phyloP scores from a whole-genome alignment of 306 rosid genomes.

The Echinosophora koreensis region DNA sequence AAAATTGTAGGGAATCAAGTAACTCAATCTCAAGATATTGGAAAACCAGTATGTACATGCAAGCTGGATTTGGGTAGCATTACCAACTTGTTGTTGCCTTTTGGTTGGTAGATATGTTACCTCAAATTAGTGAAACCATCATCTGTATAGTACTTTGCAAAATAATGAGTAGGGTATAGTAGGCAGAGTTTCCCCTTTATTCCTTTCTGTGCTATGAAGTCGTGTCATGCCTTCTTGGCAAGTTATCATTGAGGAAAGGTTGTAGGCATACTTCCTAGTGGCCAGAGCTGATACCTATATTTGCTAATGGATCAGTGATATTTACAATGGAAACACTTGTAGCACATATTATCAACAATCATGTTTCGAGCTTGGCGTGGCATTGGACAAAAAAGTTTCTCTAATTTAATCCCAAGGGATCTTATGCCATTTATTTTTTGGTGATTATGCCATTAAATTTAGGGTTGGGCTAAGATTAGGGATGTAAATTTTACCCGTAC shows the following conservation, averaged over 20 bases:
- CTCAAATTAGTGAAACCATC: constrained; percentile 2
- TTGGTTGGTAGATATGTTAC: neutral
- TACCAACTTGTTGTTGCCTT: constrained; percentile 8
- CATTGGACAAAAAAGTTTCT: too few relatives aligned
- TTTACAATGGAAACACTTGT: neutral
- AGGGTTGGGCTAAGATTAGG: too few relatives aligned
- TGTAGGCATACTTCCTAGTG: neutral
- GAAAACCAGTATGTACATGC: neutral
- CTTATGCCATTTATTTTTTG: too few relatives aligned
- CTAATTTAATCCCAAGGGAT: too few relatives aligned
- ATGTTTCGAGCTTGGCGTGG: too few relatives aligned
- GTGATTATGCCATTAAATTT: too few relatives aligned
- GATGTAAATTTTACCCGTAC: too few relatives aligned
- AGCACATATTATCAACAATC: neutral
- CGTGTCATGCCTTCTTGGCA: constrained; percentile 17
- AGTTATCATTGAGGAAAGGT: neutral
- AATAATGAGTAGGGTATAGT: neutral
- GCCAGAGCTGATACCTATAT: neutral
- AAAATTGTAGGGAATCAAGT: constrained; percentile 1
- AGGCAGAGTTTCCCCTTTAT: neutral
- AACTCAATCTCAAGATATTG: neutral
- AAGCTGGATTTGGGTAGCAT: neutral
- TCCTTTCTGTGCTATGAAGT: neutral
- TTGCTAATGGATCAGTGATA: neutral
- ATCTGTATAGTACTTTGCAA: constrained; percentile 12